Base-by-base conservation (phyloP, 495 filamentous ascomycete species). In the Xylaria bambusicola region DNA sequence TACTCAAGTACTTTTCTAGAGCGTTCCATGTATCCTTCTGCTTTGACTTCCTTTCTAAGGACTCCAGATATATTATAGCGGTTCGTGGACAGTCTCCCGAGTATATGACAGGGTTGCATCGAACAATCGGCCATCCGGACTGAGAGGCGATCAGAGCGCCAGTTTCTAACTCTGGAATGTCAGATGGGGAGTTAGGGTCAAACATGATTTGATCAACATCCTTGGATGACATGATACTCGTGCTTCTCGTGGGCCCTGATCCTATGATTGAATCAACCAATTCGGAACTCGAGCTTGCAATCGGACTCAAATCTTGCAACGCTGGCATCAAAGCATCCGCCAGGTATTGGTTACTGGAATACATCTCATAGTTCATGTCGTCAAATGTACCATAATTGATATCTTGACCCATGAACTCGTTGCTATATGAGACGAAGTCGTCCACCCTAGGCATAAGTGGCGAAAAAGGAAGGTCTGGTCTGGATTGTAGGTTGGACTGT, bases 1-100 rank as follows among this genome's bases (percentile, higher is more conserved):
- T 58, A 36, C 75, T 67, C 21, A 79, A 61, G 40, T 76, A 72
- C 33, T 70, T 62, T 47, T 78, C 75, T 61, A 80, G 54, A 2
- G 74, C 65, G 45, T 63, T 71, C 76, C 78, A 81, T 2, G 74
- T 75, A 10, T 67, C 71, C 31, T 83, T 81, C 38, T 83, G 76
- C 52, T 77, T 81, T 49, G 81, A 85, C 58, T 74, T 84, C 44
- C 80, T 73, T 61, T 85, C 82, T 18, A 88, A 64, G 40, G 77
- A 76, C 61, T 86, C 82, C 5, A 87, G 72, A 60, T 86, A 83
- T 44, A 83, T 67, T 26, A 78, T 79, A 17, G 82, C 82, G 10
- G 85, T 86, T 17, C 75, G 76, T 2, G 80, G 83, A 58, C 84
- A 86, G 8, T 73, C 70, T 49, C 69, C 75, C 2, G 82, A 80